phyloP scores from a whole-genome alignment of 2,329 filamentous ascomycete species.

The Hypoxylon sp. region DNA sequence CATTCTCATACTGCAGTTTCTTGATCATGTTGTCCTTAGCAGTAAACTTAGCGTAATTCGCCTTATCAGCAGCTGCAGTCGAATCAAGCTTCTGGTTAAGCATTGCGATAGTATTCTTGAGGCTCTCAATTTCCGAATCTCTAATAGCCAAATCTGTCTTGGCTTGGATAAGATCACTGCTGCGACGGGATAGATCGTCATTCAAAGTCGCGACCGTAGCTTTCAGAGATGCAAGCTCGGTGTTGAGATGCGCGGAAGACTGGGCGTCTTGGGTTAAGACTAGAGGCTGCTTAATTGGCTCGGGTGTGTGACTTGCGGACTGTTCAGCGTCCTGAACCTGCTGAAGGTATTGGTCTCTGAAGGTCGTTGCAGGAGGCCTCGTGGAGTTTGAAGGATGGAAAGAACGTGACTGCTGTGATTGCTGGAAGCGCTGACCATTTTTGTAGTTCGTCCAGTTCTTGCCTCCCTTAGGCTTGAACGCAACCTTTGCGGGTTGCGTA shows the following conservation, averaged over 20 bases:
- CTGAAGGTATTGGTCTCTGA: conserved; percentile 11
- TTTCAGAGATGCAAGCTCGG: conserved; percentile 13
- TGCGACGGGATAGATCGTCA: conserved; percentile 20
- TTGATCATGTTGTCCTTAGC: conserved; percentile 17
- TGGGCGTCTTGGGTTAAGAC: neutral
- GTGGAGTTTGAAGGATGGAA: neutral
- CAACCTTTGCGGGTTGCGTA: neutral
- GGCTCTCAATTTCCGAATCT: conserved; percentile 15
- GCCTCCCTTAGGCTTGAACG: neutral
- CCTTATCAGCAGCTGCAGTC: neutral
- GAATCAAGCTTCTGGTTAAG: conserved; percentile 8
- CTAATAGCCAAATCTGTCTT: conserved; percentile 15
- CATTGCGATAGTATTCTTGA: neutral
- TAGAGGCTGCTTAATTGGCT: neutral
- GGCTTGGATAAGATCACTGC: conserved; percentile 18
- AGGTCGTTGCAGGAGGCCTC: neutral
- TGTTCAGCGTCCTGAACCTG: conserved; percentile 2
- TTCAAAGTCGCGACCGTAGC: conserved; percentile 14
- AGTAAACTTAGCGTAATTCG: neutral
- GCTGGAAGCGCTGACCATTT: neutral
- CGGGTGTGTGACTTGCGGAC: neutral
- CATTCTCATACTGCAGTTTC: conserved; percentile 18
- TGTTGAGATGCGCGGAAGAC: neutral
- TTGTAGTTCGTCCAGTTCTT: neutral
- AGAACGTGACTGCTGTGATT: neutral